These are phyloP conservation scores for Coprinopsis marcescibilis DNA, from an alignment of 768 basidiomycete genomes.

Conservation along the genomic window DNA sequence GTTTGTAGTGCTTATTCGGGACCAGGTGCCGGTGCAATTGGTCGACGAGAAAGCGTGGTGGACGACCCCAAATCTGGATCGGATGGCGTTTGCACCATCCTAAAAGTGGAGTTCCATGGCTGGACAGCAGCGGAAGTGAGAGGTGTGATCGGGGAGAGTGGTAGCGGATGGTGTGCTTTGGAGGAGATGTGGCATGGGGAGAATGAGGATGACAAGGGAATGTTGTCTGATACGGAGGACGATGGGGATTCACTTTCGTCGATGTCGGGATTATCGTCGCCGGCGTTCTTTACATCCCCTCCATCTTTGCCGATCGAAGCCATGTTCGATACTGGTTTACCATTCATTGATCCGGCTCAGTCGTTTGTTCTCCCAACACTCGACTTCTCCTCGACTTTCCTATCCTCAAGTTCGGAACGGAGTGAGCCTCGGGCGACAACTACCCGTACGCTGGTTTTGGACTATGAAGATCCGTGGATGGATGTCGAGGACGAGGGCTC, in stretches of 20 bases:
- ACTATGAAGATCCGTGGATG: slow-evolving; percentile 28
- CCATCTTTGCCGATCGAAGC: slow-evolving; percentile 4
- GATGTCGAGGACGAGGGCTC: slow-evolving; percentile 12
- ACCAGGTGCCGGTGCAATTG: slow-evolving; percentile 17
- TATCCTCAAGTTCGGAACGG: slow-evolving; percentile 11
- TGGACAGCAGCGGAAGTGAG: slow-evolving; percentile 67
- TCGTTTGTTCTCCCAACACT: slow-evolving; percentile 76
- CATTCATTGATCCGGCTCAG: slow-evolving; percentile 47
- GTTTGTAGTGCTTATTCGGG: slow-evolving; percentile 55
- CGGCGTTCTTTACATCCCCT: background rate
- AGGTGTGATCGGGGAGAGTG: slow-evolving; percentile 63
- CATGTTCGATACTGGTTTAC: slow-evolving; percentile 1
- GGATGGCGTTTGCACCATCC: slow-evolving; percentile 56
- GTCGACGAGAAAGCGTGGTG: slow-evolving; percentile 8
- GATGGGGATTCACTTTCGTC: slow-evolving; percentile 15
- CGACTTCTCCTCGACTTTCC: slow-evolving; percentile 57
- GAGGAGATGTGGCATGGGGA: slow-evolving; percentile 41
- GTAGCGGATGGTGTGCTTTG: slow-evolving; percentile 70
- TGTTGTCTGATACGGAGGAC: slow-evolving; percentile 23
- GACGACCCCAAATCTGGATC: slow-evolving; percentile 9
- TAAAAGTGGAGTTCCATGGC: slow-evolving; percentile 67
- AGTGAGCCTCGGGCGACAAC: slow-evolving; percentile 5
- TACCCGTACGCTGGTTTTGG: slow-evolving; percentile 10
- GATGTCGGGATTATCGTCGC: background rate
- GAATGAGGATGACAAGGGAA: slow-evolving; percentile 22